Percentiles rank a stretch among this genome's conserved stretches.
phyloP scores from a whole-genome alignment of 306 rosid species.

The Vigna trinervia region DNA sequence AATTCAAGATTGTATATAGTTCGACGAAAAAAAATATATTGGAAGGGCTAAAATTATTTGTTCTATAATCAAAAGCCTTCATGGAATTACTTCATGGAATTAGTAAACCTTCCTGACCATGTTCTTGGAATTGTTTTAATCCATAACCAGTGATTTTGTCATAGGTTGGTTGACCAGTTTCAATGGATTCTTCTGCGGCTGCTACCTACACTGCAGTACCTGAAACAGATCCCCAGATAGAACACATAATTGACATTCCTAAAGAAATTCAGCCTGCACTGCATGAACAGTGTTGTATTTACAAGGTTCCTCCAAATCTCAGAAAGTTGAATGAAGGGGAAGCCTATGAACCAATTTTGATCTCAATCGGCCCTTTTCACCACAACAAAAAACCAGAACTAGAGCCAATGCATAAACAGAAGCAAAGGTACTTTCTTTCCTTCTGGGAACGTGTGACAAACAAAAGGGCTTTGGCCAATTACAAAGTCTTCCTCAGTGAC shows the following conservation, averaged over 20 bases:
- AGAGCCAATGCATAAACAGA: conserved; percentile 28
- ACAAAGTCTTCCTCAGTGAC: conserved; percentile 26
- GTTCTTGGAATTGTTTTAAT: no score
- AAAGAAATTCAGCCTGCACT: not conserved
- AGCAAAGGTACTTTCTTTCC: conserved; percentile 41
- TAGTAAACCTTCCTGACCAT: no score
- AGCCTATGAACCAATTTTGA: conserved; percentile 38
- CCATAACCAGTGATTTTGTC: not conserved
- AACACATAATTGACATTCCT: conserved; percentile 41
- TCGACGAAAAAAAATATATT: no score
- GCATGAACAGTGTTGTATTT: conserved; percentile 35
- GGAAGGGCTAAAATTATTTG: no score
- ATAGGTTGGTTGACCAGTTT: conserved; percentile 2
- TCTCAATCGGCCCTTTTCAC: conserved; percentile 50
- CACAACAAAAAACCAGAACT: conserved; percentile 24
- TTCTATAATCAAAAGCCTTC: no score
- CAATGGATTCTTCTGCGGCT: conserved; percentile 34
- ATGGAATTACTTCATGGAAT: no score
- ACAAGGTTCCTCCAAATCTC: conserved; percentile 41
- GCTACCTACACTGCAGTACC: not conserved
- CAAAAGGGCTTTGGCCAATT: conserved; percentile 18
- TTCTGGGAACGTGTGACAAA: conserved; percentile 37
- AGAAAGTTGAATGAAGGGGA: conserved; percentile 6
- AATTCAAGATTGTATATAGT: no score
- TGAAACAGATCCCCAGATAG: conserved; percentile 13